Percentiles rank a stretch among this genome's conserved stretches.
Conservation (phyloP, 768 basidiomycete genomes). For the Mycena polygramma region DNA sequence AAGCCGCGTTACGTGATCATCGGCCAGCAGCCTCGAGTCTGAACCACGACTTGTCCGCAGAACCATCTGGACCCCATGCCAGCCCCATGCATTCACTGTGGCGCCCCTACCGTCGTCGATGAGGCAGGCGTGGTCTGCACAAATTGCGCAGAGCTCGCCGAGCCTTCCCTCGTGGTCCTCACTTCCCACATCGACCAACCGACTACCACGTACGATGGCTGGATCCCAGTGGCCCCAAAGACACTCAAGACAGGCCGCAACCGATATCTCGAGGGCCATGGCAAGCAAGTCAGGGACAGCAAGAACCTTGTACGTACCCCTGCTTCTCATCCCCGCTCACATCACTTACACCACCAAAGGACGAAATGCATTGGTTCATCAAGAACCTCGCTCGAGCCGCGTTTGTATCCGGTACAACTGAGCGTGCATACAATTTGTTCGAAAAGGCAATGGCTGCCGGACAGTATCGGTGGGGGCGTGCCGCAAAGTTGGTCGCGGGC, state of each 20-base stretch:
- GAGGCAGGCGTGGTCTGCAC: constrained; percentile 76
- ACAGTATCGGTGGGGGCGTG: constrained; percentile 79
- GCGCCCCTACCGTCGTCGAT: constrained; percentile 64
- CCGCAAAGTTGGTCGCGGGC: constrained; percentile 76
- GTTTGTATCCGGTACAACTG: constrained; percentile 69
- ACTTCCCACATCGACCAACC: constrained; percentile 58
- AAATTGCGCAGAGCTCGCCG: constrained; percentile 76
- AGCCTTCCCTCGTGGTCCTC: constrained; percentile 73
- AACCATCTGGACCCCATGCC: constrained; percentile 45
- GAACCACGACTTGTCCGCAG: constrained; percentile 19
- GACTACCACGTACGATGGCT: constrained; percentile 49
- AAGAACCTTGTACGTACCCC: constrained; percentile 68
- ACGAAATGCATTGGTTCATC: constrained; percentile 75
- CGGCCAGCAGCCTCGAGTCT: too few species aligned
- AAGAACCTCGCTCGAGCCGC: constrained; percentile 70
- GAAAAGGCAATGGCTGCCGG: constrained; percentile 72
- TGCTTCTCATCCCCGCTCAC: constrained; percentile 30
- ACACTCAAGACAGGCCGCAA: constrained; percentile 65
- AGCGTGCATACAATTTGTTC: constrained; percentile 78
- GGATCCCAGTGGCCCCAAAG: constrained; percentile 49
- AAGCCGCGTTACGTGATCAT: too few species aligned
- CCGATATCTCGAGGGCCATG: constrained; percentile 76
- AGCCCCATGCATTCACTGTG: constrained; percentile 66
- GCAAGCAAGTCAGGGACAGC: constrained; percentile 72
- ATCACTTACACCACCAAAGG: constrained; percentile 52